Base-by-base conservation (phyloP, 2,329 filamentous ascomycete species). In the Alternaria sp. region DNA sequence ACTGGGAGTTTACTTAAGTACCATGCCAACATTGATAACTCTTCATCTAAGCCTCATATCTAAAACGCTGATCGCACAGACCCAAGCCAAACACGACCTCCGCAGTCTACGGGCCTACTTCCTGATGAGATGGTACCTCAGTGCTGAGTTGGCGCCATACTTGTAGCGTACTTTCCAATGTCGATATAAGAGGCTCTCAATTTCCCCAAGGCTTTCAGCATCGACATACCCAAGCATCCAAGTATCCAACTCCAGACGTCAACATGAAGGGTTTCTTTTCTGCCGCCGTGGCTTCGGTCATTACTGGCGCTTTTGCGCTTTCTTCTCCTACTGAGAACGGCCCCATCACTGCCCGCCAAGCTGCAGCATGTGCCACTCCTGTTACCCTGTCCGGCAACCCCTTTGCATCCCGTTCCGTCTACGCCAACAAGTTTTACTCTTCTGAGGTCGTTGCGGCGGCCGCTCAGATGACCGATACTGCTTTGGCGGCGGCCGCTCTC, bases 361-460 rank as follows among this genome's bases (percentile, higher is more conserved):
- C 65, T 51, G 65, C 66, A 52, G 69, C 70, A 51, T 77, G 75
- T 63, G 67, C 75, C 33, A 75, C 72, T 59, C 63, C 74, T 17
- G 75, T 77, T 52, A 76, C 72, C 50, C 72, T 77, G 50, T 68
- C 81, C 13, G 86, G 86, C 29, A 86, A 86, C 68, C 82, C 82
- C 3, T 85, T 85, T 62, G 72, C 75, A 21, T 80, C 79, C 33
- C 80, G 82, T 62, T 78, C 82, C 56, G 77, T 83, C 56, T 84
- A 84, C 61, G 80, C 79, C 54, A 85, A 85, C 70, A 78, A 81
- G 17, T 84, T 82, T 68, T 85, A 85, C 72, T 78, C 82, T 23
- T 81, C 82, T 6, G 83, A 85, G 68, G 81, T 85, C 56, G 79
- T 80, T 42, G 81, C 77, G 21, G 79, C 83, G 29, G 89, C 88